phyloP scores from a whole-genome alignment of 208 protist species.

The Acanthamoeba lugdunensis region DNA sequence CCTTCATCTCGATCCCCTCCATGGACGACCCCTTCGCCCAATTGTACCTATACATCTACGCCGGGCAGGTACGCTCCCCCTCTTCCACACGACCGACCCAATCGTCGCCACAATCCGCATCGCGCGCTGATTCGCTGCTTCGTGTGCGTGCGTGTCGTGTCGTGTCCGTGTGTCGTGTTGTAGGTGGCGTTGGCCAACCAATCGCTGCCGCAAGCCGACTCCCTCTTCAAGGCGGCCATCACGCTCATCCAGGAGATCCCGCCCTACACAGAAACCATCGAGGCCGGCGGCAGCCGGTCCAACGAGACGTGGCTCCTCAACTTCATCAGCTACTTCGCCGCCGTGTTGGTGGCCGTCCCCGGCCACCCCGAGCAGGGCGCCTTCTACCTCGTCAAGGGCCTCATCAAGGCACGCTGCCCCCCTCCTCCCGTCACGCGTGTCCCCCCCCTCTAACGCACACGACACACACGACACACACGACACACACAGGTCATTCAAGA shows the following conservation, averaged over 20 bases:
- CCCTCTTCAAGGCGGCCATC: constrained; percentile 84
- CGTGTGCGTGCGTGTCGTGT: no score
- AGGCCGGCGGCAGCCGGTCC: constrained; percentile 72
- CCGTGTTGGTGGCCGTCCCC: constrained; percentile 80
- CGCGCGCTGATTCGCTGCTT: neutral
- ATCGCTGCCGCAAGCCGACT: constrained; percentile 85
- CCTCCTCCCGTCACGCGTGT: neutral
- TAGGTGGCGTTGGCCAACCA: constrained; percentile 82
- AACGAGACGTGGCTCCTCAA: constrained; percentile 79
- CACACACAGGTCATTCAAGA: constrained; percentile 56
- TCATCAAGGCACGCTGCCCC: constrained; percentile 79
- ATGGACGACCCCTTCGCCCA: constrained; percentile 83
- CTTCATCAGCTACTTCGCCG: constrained; percentile 76
- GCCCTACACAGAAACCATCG: constrained; percentile 50
- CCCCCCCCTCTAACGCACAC: no score
- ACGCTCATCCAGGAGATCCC: constrained; percentile 83
- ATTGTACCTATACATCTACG: constrained; percentile 83
- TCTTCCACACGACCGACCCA: neutral
- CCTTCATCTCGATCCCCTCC: constrained; percentile 89
- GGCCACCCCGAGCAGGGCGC: constrained; percentile 85
- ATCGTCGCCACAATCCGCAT: neutral
- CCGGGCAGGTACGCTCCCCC: constrained; percentile 52
- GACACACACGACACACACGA: neutral
- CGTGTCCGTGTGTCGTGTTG: neutral
- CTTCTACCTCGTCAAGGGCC: constrained; percentile 83